Conservation (phyloP, 2,329 filamentous ascomycete species). For the Colletotrichum liriopes region DNA sequence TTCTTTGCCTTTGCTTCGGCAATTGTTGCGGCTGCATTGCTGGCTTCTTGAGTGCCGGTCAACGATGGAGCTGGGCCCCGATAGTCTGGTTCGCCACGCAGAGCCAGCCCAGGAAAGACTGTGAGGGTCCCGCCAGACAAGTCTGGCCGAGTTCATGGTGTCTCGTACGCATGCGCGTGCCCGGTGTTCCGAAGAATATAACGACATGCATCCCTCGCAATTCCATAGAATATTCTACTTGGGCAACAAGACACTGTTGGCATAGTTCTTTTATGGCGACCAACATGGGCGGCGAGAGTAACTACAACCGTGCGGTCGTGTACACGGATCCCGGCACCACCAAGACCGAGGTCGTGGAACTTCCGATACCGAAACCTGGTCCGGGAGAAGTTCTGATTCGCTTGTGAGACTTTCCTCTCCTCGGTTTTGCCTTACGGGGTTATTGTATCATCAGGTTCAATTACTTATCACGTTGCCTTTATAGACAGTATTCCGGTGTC, state of each 20-base stretch:
- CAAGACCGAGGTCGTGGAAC: conserved; percentile 47
- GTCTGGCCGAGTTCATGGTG: background rate
- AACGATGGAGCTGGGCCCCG: too few relatives aligned
- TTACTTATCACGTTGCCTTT: background rate
- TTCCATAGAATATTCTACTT: too few relatives aligned
- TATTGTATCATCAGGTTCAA: background rate
- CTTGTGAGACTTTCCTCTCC: conserved; percentile 40
- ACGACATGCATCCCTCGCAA: conserved; percentile 34
- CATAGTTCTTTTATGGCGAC: conserved; percentile 29
- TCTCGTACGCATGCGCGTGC: background rate
- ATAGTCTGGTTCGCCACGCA: background rate
- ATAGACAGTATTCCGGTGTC: conserved; percentile 47
- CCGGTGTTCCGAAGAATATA: conserved; percentile 6
- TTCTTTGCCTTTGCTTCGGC: conserved; percentile 20
- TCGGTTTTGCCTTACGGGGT: background rate
- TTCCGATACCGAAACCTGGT: conserved; percentile 46
- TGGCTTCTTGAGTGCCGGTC: too few relatives aligned
- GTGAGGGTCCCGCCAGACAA: background rate
- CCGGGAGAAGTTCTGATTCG: conserved; percentile 47
- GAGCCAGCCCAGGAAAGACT: background rate
- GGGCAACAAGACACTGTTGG: background rate
- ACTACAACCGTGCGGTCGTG: conserved; percentile 46
- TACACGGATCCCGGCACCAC: conserved; percentile 48
- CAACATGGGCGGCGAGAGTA: conserved; percentile 37
- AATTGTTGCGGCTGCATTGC: conserved; percentile 1